Conservation (phyloP, 1,284 basidiomycete genomes). For the Malassezia psittaci region DNA sequence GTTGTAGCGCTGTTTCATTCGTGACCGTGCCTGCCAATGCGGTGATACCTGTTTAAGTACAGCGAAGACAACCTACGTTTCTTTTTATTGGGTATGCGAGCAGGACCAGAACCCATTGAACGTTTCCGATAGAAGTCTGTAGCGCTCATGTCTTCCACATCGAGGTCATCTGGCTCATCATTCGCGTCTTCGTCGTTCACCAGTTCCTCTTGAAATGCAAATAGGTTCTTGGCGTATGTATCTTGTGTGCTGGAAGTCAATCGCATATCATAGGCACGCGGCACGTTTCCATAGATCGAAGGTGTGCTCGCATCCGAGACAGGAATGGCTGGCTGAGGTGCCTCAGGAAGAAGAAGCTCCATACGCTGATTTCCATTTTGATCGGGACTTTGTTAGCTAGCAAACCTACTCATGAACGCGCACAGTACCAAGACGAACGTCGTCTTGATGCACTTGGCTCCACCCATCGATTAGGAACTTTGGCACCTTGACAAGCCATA, state of each 20-base stretch:
- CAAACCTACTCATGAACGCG: constrained; percentile 49
- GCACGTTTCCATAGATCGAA: constrained; percentile 23
- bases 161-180: constrained; percentile 13
- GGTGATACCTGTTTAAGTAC: constrained; percentile 17
- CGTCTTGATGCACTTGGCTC: constrained; percentile 50
- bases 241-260: constrained; percentile 28
- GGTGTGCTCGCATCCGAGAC: constrained; percentile 14
- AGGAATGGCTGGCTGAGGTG: constrained; percentile 28
- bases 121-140: not conserved
- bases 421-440: constrained; percentile 51
- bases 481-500: constrained; percentile 50
- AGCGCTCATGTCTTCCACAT: constrained; percentile 13
- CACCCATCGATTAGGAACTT: constrained; percentile 52
- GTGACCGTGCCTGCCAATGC: constrained; percentile 34
- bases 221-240: constrained; percentile 31
- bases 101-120: not conserved
- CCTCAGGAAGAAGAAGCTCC: constrained; percentile 38
- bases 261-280: constrained; percentile 36
- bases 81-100: constrained; percentile 7
- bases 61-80: not conserved
- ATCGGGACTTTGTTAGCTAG: constrained; percentile 22
- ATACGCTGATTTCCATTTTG: constrained; percentile 36
- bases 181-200: constrained; percentile 19
- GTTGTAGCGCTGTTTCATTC: constrained; percentile 40
- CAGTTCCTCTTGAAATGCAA: constrained; percentile 35